A percentile compares a stretch with the other conserved stretches of the same genome.
Conservation (phyloP, 306 rosid genomes). For the Inga laurina region DNA sequence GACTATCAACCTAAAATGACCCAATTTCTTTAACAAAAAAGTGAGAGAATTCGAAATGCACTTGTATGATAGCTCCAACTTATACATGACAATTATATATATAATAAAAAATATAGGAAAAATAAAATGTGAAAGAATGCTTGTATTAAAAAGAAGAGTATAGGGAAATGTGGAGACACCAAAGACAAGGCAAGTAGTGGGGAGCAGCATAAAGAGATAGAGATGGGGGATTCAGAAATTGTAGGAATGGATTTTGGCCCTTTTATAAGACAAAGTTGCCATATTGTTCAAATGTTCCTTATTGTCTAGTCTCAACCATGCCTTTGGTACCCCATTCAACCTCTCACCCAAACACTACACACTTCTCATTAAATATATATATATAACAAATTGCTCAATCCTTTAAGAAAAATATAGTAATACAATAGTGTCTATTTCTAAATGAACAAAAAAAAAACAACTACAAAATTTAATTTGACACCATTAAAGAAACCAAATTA, state of each 20-base stretch:
- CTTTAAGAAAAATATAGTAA: neutral
- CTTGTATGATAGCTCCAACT: neutral
- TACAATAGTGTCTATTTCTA: neutral
- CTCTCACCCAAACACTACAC: neutral
- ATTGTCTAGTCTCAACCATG: neutral
- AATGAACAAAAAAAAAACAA: neutral
- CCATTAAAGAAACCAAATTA: neutral
- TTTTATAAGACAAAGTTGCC: neutral
- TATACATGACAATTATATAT: neutral
- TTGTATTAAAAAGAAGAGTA: neutral
- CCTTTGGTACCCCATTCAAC: neutral
- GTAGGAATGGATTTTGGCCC: neutral
- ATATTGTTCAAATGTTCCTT: neutral
- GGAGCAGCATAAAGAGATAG: neutral
- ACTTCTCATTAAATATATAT: neutral
- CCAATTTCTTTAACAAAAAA: neutral
- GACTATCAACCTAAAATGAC: neutral
- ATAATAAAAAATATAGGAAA: neutral
- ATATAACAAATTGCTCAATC: neutral
- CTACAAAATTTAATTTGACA: too few species aligned
- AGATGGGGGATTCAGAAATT: neutral
- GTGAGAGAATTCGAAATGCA: neutral
- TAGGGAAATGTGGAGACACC: neutral
- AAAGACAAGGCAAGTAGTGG: neutral
- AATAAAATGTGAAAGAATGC: neutral